Conservation (phyloP, 805 yeast genomes). For the Pichia nakasei region DNA sequence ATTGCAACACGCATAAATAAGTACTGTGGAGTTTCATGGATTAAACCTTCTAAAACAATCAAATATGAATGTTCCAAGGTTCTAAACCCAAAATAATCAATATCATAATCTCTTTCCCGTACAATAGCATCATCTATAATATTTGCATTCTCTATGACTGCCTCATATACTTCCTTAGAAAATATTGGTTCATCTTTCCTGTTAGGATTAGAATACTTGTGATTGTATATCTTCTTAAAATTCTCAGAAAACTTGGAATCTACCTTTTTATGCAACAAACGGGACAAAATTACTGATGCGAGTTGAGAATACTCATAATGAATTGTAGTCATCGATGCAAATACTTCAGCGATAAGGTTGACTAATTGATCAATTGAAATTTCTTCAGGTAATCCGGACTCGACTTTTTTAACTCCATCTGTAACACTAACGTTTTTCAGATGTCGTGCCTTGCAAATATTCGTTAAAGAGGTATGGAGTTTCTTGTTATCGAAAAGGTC, state of each 20-base stretch:
- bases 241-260: constrained; percentile 70
- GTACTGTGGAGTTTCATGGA: constrained; percentile 91
- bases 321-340: constrained; percentile 88
- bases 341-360: constrained; percentile 73
- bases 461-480: not conserved
- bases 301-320: constrained; percentile 90
- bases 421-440: constrained; percentile 31
- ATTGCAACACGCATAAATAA: constrained; percentile 84
- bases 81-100: constrained; percentile 83
- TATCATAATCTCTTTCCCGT: constrained; percentile 62
- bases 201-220: constrained; percentile 43
- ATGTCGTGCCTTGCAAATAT: not conserved
- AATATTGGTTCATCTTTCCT: not conserved
- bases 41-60: constrained; percentile 49
- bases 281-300: constrained; percentile 85
- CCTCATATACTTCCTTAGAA: constrained; percentile 30
- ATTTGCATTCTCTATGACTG: constrained; percentile 50
- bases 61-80: constrained; percentile 87
- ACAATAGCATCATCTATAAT: constrained; percentile 61
- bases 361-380: constrained; percentile 35
- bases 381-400: constrained; percentile 40
- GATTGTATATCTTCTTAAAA: constrained; percentile 35
- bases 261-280: constrained; percentile 78
- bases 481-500: not conserved
- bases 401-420: constrained; percentile 38